phyloP scores from a whole-genome alignment of 495 filamentous ascomycete genomes.

The Aspergillus sclerotioniger region DNA sequence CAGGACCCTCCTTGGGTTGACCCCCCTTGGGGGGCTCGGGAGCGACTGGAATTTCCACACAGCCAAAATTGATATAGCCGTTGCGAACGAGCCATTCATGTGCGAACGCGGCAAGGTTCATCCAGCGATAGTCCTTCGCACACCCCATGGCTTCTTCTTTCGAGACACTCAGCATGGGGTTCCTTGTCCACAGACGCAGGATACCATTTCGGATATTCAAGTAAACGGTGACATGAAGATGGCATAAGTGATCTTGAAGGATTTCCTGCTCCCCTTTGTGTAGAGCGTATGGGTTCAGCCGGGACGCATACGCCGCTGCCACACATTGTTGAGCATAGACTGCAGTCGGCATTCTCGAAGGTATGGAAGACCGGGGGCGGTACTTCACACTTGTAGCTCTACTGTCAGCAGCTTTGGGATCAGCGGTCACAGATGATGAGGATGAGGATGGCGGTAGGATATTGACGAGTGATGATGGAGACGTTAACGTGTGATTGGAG shows the following conservation, averaged over 20 bases:
- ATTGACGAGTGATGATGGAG: slow-evolving; percentile 28
- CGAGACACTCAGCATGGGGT: slow-evolving; percentile 83
- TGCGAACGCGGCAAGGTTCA: slow-evolving; percentile 81
- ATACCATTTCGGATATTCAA: slow-evolving; percentile 96
- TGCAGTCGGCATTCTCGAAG: slow-evolving; percentile 63
- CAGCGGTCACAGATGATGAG: slow-evolving; percentile 17
- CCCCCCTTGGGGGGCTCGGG: slow-evolving; percentile 39
- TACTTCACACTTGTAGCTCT: slow-evolving; percentile 32
- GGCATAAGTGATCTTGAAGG: slow-evolving; percentile 76
- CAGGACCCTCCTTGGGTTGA: slow-evolving; percentile 52
- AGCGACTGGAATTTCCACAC: slow-evolving; percentile 62
- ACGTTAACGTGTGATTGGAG: slow-evolving; percentile 27
- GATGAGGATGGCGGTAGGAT: slow-evolving; percentile 1
- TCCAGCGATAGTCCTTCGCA: slow-evolving; percentile 87
- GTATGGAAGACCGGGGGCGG: slow-evolving; percentile 75
- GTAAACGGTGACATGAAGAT: slow-evolving; percentile 91
- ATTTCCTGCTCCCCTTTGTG: slow-evolving; percentile 83
- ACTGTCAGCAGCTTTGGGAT: slow-evolving; percentile 11
- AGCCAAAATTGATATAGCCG: slow-evolving; percentile 97
- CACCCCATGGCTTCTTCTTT: slow-evolving; percentile 90
- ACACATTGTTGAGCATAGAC: slow-evolving; percentile 89
- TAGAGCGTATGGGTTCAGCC: slow-evolving; percentile 84
- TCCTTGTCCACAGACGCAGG: slow-evolving; percentile 83
- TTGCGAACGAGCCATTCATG: slow-evolving; percentile 89
- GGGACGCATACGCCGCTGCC: slow-evolving; percentile 80